Percentiles rank a stretch among this genome's conserved stretches.
Evolutionary conservation across 2,329 filamentous ascomycete species (phyloP).

Genomic region (Rutstroemia sp.): DNA sequence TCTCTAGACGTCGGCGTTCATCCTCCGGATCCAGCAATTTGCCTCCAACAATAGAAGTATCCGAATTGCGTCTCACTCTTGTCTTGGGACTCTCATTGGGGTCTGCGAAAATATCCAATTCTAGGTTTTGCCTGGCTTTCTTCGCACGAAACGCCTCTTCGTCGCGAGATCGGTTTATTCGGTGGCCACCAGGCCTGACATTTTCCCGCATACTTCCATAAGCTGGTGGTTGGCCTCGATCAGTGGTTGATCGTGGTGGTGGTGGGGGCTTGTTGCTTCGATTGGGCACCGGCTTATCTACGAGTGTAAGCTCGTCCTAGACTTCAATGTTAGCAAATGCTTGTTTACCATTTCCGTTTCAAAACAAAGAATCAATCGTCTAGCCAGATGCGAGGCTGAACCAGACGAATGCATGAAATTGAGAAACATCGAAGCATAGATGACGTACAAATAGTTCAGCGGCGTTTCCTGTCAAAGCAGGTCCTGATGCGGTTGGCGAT

Average conservation of each 20-base stretch:
- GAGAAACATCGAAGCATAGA: neutral
- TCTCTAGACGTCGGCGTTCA: conserved; percentile 51
- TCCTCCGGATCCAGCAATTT: conserved; percentile 45
- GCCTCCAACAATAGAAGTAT: conserved; percentile 61
- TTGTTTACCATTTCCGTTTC: neutral
- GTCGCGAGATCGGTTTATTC: conserved; percentile 55
- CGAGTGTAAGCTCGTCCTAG: conserved; percentile 61
- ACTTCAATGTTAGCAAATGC: conserved; percentile 24
- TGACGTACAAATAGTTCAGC: conserved; percentile 72
- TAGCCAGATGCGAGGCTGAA: neutral
- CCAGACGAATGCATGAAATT: neutral
- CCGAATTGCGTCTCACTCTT: conserved; percentile 67
- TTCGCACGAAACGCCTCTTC: conserved; percentile 48
- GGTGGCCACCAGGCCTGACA: conserved; percentile 37
- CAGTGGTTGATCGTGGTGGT: conserved; percentile 30
- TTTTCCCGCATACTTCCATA: neutral
- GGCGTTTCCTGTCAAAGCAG: conserved; percentile 41
- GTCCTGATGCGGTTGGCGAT: conserved; percentile 32
- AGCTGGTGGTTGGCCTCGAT: conserved; percentile 39
- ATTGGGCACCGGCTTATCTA: conserved; percentile 44
- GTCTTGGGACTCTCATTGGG: conserved; percentile 32
- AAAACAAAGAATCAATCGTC: neutral
- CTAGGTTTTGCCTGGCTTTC: conserved; percentile 18
- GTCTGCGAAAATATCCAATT: conserved; percentile 30
- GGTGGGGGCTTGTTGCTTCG: conserved; percentile 27